phyloP scores from a whole-genome alignment of 2,329 filamentous ascomycete genomes.

The Tolypocladium tundrense region DNA sequence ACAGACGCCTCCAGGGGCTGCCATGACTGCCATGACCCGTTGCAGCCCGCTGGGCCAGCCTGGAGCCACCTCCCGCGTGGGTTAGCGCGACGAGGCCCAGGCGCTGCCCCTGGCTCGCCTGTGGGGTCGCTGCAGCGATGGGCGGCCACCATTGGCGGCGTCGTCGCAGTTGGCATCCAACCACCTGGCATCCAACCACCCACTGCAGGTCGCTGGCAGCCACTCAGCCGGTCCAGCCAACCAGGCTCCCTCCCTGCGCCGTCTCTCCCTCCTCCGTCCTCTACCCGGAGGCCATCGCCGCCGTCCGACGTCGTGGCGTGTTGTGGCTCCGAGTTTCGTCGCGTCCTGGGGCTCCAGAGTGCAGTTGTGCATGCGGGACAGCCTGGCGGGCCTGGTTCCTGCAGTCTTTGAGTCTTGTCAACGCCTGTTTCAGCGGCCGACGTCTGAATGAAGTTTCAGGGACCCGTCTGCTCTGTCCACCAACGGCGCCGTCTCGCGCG shows the following conservation, averaged over 20 bases:
- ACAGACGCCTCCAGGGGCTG: background rate
- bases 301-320: no score
- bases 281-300: no score
- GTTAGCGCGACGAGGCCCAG: background rate
- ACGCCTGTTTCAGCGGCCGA: no score
- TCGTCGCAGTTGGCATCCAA: background rate
- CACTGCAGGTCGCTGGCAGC: background rate
- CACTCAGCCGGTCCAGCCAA: background rate
- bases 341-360: no score
- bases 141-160: background rate
- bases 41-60: background rate
- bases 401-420: background rate
- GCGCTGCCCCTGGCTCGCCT: background rate
- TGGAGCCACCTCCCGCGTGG: background rate
- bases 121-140: background rate
- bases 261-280: no score
- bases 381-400: no score
- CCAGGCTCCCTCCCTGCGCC: no score
- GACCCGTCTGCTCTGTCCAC: background rate
- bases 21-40: background rate
- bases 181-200: background rate
- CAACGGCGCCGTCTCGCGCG: background rate
- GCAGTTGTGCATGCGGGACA: no score
- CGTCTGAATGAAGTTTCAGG: background rate
- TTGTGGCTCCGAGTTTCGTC: no score